These are phyloP conservation scores for Fusarium buxicola DNA, from an alignment of 2,329 filamentous ascomycete species.

Conservation along the genomic window DNA sequence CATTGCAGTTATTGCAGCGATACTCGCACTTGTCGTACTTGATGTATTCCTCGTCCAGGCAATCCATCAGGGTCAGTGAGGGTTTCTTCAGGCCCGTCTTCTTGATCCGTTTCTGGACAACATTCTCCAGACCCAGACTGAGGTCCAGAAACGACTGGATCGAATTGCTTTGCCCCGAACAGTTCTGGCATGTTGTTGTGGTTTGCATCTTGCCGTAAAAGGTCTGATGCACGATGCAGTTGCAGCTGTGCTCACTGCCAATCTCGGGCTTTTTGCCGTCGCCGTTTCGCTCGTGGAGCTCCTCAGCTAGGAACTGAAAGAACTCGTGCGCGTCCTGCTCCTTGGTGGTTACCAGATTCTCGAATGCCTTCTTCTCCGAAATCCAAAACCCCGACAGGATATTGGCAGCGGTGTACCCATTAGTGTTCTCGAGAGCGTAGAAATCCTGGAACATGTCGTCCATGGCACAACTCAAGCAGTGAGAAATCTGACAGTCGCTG, in stretches of 20 bases:
- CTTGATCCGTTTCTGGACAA: conserved; percentile 73
- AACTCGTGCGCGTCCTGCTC: conserved; percentile 98
- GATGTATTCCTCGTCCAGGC: conserved; percentile 87
- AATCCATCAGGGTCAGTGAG: conserved; percentile 71
- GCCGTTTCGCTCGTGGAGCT: conserved; percentile 85
- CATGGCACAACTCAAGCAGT: conserved; percentile 77
- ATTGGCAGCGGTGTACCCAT: conserved; percentile 90
- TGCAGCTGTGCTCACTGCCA: conserved; percentile 74
- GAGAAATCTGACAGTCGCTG: conserved; percentile 73
- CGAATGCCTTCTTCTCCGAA: conserved; percentile 77
- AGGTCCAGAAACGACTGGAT: conserved; percentile 93
- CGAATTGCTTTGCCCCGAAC: conserved; percentile 82
- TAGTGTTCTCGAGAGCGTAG: conserved; percentile 79
- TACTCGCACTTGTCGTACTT: conserved; percentile 90
- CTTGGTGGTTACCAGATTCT: conserved; percentile 87
- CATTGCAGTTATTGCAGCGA: conserved; percentile 83
- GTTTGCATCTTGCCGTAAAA: conserved; percentile 94
- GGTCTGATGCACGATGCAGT: conserved; percentile 92
- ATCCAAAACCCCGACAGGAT: conserved; percentile 93
- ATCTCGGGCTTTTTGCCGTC: conserved; percentile 72
- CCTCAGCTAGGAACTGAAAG: conserved; percentile 94
- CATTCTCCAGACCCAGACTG: conserved; percentile 83
- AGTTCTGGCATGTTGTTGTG: conserved; percentile 91
- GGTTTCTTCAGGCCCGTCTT: conserved; percentile 62
- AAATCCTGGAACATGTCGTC: conserved; percentile 81